These are phyloP conservation scores for Paramecium tetraurelia DNA, from an alignment of 73 alveolate species.

Conservation along the genomic window DNA sequence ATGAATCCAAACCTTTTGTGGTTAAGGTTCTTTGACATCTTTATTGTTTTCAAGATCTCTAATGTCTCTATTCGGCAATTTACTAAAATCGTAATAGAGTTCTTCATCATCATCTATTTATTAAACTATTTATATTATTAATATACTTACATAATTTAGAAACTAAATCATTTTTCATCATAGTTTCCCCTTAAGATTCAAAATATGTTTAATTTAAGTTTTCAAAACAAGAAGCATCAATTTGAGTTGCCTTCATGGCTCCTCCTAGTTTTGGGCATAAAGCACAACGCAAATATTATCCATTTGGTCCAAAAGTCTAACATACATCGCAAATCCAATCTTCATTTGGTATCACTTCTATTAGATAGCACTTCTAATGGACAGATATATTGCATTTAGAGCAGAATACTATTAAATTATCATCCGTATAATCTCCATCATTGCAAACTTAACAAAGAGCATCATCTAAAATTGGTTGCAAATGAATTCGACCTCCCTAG, in stretches of 20 bases:
- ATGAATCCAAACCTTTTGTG: constrained; percentile 49
- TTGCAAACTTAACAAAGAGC: constrained; percentile 63
- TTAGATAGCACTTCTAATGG: constrained; percentile 62
- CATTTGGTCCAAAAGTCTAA: constrained; percentile 54
- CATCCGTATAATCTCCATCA: constrained; percentile 64
- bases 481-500: background rate
- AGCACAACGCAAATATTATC: constrained; percentile 54
- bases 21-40: constrained; percentile 45
- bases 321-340: constrained; percentile 67
- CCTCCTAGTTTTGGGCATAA: constrained; percentile 67
- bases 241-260: constrained; percentile 55
- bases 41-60: background rate
- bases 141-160: background rate
- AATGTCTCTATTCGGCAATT: constrained; percentile 27
- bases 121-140: background rate
- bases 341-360: constrained; percentile 51
- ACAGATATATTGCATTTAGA: constrained; percentile 64
- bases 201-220: constrained; percentile 41
- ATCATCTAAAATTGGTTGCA: constrained; percentile 46
- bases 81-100: constrained; percentile 40
- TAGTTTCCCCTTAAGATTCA: constrained; percentile 29
- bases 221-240: constrained; percentile 29
- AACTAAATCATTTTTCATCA: background rate
- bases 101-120: constrained; percentile 34
- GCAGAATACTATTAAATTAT: constrained; percentile 66